phyloP scores from a whole-genome alignment of 2,329 filamentous ascomycete species.

The Claviceps sp. region DNA sequence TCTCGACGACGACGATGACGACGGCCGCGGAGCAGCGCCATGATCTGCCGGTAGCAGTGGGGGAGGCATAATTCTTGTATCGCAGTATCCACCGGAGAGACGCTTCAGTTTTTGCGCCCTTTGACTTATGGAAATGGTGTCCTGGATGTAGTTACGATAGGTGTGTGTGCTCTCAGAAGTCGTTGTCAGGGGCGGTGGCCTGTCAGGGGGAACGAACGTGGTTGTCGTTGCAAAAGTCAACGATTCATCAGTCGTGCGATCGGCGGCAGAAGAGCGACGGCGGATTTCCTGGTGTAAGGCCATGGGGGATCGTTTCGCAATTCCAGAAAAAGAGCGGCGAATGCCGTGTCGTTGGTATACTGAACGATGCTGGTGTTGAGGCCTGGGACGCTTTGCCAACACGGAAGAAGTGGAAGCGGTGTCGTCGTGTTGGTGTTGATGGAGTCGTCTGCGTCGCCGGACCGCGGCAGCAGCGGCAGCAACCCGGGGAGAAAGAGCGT shows the following conservation, averaged over 20 bases:
- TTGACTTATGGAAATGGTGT: neutral
- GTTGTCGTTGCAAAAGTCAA: conserved; percentile 10
- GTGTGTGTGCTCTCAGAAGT: conserved; percentile 1
- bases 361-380: conserved; percentile 10
- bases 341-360: conserved; percentile 3
- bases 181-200: conserved; percentile 1
- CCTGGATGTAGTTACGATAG: neutral
- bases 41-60: conserved; percentile 23
- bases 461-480: conserved; percentile 25
- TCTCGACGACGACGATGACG: conserved; percentile 22
- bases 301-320: conserved; percentile 18
- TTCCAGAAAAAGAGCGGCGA: conserved; percentile 9
- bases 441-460: conserved; percentile 21
- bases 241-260: conserved; percentile 18
- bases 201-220: conserved; percentile 11
- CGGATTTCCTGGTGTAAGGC: conserved; percentile 25
- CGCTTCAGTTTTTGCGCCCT: neutral
- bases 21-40: conserved; percentile 23
- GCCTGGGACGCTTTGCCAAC: conserved; percentile 17
- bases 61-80: conserved; percentile 18
- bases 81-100: neutral
- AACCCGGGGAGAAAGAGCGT: conserved; percentile 30
- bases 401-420: neutral
- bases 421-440: neutral
- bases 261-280: conserved; percentile 26